Conservation (phyloP, 2,329 filamentous ascomycete genomes). For the Fusarium sp. region DNA sequence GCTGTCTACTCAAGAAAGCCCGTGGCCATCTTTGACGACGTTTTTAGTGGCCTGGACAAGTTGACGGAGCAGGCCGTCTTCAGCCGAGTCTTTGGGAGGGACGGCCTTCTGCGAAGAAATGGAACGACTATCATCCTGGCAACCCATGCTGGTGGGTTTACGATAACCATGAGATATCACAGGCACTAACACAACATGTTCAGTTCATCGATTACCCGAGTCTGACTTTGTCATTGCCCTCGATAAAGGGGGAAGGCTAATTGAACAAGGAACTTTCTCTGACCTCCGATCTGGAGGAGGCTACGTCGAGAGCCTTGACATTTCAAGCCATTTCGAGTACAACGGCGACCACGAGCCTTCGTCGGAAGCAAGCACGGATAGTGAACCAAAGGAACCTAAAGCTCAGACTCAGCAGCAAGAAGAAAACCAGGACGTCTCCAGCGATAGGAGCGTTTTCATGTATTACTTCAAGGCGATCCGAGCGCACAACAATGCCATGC, state of each 20-base stretch:
- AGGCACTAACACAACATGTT: not conserved
- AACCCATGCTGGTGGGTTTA: slow-evolving; percentile 52
- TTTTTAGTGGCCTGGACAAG: slow-evolving; percentile 59
- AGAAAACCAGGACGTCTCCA: slow-evolving; percentile 15
- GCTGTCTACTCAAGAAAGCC: slow-evolving; percentile 53
- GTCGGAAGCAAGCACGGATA: not conserved
- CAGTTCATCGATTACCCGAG: slow-evolving; percentile 54
- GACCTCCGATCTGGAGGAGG: slow-evolving; percentile 54
- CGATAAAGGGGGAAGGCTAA: slow-evolving; percentile 55
- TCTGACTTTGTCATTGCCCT: slow-evolving; percentile 64
- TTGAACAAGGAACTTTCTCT: slow-evolving; percentile 59
- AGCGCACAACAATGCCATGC: slow-evolving; percentile 38
- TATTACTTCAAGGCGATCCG: slow-evolving; percentile 50
- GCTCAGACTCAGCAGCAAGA: not conserved
- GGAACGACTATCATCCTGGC: slow-evolving; percentile 52
- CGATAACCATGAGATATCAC: rapidly evolving
- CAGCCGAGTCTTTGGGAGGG: slow-evolving; percentile 54
- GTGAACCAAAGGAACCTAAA: not conserved
- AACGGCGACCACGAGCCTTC: slow-evolving; percentile 15
- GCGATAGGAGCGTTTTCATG: slow-evolving; percentile 48
- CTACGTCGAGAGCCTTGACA: slow-evolving; percentile 57
- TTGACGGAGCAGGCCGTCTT: slow-evolving; percentile 61
- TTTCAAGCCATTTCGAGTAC: slow-evolving; percentile 44
- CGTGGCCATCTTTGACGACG: slow-evolving; percentile 57
- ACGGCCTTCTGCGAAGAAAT: slow-evolving; percentile 54